phyloP scores from a whole-genome alignment of 78 protist genomes.

The Guillardia theta region DNA sequence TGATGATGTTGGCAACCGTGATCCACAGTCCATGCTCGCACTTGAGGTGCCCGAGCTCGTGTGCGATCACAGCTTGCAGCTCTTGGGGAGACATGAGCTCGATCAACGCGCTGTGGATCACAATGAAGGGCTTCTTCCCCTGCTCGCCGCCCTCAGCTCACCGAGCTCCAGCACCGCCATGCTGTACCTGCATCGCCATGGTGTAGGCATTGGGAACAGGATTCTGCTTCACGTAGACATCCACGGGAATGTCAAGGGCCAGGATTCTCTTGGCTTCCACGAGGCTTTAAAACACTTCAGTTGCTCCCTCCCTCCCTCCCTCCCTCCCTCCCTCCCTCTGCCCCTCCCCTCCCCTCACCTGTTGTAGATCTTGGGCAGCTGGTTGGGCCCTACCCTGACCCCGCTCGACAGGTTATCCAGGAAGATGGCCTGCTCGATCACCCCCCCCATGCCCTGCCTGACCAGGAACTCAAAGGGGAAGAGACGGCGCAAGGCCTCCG shows the following conservation, averaged over 20 bases:
- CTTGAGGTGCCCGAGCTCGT: slow-evolving; percentile 43
- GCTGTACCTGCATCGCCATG: not conserved
- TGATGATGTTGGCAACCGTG: slow-evolving; percentile 12
- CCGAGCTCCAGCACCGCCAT: not conserved
- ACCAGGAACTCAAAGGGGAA: not conserved
- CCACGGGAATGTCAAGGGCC: not conserved
- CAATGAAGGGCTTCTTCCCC: slow-evolving; percentile 42
- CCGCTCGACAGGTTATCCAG: slow-evolving; percentile 22
- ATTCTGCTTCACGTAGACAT: slow-evolving; percentile 15
- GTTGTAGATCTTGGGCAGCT: slow-evolving; percentile 17
- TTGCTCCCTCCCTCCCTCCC: not conserved
- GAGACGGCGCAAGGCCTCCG: not conserved
- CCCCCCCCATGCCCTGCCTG: not conserved
- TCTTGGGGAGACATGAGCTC: slow-evolving; percentile 3
- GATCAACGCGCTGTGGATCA: not conserved
- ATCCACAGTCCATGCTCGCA: slow-evolving; percentile 38
- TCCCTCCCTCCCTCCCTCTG: too few relatives aligned
- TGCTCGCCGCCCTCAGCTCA: not conserved
- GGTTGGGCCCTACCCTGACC: slow-evolving; percentile 22
- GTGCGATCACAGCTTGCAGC: slow-evolving; percentile 46
- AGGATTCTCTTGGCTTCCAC: not conserved
- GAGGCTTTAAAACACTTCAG: not conserved
- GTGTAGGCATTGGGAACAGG: slow-evolving; percentile 47
- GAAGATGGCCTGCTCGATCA: not conserved
- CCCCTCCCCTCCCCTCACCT: too few relatives aligned